A percentile compares a stretch with the other conserved stretches of the same genome.
Conservation (phyloP, 108 stramenopile genomes). For the Pseudonitzschia pungens region DNA sequence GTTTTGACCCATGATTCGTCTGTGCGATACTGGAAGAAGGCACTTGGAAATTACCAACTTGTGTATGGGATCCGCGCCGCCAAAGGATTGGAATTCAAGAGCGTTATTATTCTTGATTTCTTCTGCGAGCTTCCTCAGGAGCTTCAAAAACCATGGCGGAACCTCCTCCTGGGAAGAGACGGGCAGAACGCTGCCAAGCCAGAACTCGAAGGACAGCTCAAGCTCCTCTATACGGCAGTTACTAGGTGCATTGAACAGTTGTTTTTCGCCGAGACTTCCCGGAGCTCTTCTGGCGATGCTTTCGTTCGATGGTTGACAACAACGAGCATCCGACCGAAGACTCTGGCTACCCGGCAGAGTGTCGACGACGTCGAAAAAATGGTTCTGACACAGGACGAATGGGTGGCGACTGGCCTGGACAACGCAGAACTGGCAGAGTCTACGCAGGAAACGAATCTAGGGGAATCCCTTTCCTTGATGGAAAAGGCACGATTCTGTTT, state of each 20-base stretch:
- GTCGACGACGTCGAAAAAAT: not conserved
- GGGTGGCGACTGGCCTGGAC: not conserved
- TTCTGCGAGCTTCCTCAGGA: slow-evolving; percentile 35
- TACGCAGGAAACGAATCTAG: not conserved
- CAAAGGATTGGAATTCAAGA: slow-evolving; percentile 58
- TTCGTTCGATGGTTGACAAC: slow-evolving; percentile 9
- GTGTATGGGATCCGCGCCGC: slow-evolving; percentile 49
- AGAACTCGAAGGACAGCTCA: slow-evolving; percentile 52
- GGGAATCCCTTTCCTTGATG: too few species aligned
- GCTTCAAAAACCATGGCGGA: slow-evolving; percentile 46
- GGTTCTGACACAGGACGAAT: not conserved
- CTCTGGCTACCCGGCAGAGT: not conserved
- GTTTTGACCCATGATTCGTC: slow-evolving; percentile 42
- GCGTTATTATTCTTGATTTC: slow-evolving; percentile 57
- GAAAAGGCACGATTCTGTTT: too few species aligned
- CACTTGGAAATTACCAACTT: slow-evolving; percentile 22
- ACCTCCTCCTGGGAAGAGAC: too few species aligned
- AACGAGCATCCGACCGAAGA: not conserved
- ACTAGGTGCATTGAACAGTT: slow-evolving; percentile 51
- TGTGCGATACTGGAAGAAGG: slow-evolving; percentile 4
- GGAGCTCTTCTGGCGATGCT: slow-evolving; percentile 37
- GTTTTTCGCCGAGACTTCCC: slow-evolving; percentile 49
- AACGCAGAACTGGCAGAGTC: not conserved
- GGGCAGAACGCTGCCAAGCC: slow-evolving; percentile 27
- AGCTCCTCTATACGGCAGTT: slow-evolving; percentile 52